A percentile compares a stretch with the other conserved stretches of the same genome.
phyloP scores from a whole-genome alignment of 371 early-diverging fungal genomes.

The Nematocida displodere region DNA sequence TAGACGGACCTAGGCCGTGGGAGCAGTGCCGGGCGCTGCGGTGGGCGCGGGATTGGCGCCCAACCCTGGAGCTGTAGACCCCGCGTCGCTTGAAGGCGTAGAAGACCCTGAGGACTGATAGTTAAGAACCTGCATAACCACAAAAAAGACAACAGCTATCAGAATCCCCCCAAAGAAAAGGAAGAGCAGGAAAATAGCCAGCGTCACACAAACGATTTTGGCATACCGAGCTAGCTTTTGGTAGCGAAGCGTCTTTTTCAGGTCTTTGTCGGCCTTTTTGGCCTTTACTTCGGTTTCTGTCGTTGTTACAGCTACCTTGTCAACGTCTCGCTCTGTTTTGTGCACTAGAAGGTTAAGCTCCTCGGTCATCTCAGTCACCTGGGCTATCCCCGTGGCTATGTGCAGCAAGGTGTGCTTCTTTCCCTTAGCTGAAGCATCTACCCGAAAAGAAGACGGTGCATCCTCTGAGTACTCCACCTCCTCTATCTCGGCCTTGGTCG shows the following conservation, averaged over 20 bases:
- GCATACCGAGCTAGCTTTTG: conserved; percentile 56
- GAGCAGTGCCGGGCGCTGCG: too few relatives aligned
- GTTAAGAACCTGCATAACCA: conserved; percentile 1
- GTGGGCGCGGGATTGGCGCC: too few relatives aligned
- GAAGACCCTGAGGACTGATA: too few relatives aligned
- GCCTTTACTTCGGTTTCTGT: conserved; percentile 56
- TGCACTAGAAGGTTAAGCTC: conserved; percentile 61
- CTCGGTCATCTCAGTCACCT: conserved; percentile 59
- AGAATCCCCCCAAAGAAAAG: neutral
- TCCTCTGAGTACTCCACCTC: conserved; percentile 60
- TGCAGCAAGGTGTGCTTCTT: conserved; percentile 61
- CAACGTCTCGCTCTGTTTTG: conserved; percentile 50
- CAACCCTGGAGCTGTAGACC: too few relatives aligned
- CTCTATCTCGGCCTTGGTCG: conserved; percentile 63
- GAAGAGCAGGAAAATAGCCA: conserved; percentile 21
- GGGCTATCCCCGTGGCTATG: conserved; percentile 56
- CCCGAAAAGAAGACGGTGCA: conserved; percentile 41
- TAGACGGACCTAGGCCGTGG: too few relatives aligned
- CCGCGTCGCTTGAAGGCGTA: too few relatives aligned
- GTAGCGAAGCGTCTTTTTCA: conserved; percentile 60
- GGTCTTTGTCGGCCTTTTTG: conserved; percentile 59
- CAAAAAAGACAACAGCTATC: conserved; percentile 13
- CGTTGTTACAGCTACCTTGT: conserved; percentile 57
- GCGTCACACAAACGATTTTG: conserved; percentile 52
- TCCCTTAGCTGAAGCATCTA: neutral